Base-by-base conservation (phyloP, 2,329 filamentous ascomycete species). In the Neurospora sp. region DNA sequence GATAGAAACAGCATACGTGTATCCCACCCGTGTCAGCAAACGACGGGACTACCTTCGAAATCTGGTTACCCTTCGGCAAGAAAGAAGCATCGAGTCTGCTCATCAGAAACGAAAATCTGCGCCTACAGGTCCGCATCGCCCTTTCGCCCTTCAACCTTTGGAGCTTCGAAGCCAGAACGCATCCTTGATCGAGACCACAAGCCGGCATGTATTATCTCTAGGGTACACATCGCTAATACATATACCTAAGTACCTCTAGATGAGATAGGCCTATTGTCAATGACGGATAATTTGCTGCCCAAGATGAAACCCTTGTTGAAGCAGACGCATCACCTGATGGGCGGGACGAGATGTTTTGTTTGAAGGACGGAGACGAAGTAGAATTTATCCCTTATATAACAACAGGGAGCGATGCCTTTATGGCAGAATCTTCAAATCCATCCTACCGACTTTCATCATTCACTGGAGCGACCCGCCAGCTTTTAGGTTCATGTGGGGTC, bases 361-460 rank as follows among this genome's bases (percentile, higher is more conserved):
- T 4, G 1, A 6, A 12, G 10, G 5, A 52, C 11, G 10, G 0
- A 23, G 19, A 15, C 11, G 11, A 23, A 52, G 3, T 4, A 12
- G 19, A 28, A 28, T 1, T 11, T 46, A 4, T 46, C 43, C 39
- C 39, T 41, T n/a, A 4, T 4, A 19, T 4, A 52, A 52, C 0
- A 23, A 0, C 10, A 5, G 19, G 4, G 19, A 23, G 43, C 1
- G 8, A 23, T 52, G 43, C 0, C 1, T n/a, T n/a, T 0, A 10
- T 43, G 8, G 17, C 40, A 3, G 17, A n/a, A 43, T n/a, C 40
- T 19, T 43, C 41, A 43, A 0, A 17, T 43, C 19, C 4, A 10
- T 19, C n/a, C 41, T 43, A 43, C 41, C 41, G 41, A 43, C n/a
- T 8, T 19, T 43, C 8, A 43, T 19, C 8, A 19, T 19, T 19